Conservation (phyloP, 2,329 filamentous ascomycete genomes). For the Fusarium coffeatum region DNA sequence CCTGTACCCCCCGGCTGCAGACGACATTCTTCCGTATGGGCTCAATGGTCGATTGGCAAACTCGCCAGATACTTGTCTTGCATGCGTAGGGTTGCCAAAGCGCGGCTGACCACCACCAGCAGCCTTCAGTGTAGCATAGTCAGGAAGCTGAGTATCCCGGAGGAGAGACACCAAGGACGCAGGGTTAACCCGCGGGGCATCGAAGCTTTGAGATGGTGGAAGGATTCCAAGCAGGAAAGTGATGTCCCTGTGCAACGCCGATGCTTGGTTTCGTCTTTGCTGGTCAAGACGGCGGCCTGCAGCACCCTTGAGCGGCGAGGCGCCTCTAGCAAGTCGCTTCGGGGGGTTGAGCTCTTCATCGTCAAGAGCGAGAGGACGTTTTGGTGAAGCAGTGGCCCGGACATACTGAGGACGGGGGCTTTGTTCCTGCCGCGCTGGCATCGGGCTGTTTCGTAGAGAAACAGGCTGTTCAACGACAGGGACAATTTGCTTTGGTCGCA, state of each 20-base stretch:
- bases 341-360: constrained; percentile 81
- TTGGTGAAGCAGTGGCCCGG: constrained; percentile 65
- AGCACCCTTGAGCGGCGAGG: constrained; percentile 91
- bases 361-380: constrained; percentile 71
- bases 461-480: constrained; percentile 65
- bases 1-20: constrained; percentile 59
- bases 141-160: constrained; percentile 73
- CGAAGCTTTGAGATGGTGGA: constrained; percentile 78
- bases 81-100: constrained; percentile 52
- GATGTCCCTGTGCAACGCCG: constrained; percentile 78
- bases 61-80: constrained; percentile 58
- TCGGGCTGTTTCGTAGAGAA: constrained; percentile 60
- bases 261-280: constrained; percentile 71
- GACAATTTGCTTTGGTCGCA: constrained; percentile 70
- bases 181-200: constrained; percentile 75
- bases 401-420: constrained; percentile 63
- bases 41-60: constrained; percentile 59
- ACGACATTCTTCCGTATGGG: constrained; percentile 59
- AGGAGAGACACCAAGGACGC: constrained; percentile 79
- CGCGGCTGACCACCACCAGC: constrained; percentile 53
- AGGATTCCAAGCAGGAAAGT: constrained; percentile 77
- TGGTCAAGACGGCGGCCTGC: constrained; percentile 87
- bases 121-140: constrained; percentile 66
- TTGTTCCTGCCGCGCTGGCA: constrained; percentile 51
- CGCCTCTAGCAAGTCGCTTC: constrained; percentile 88